Base-by-base conservation (phyloP, 2,329 filamentous ascomycete genomes). In the Geoglossum cookeanum region DNA sequence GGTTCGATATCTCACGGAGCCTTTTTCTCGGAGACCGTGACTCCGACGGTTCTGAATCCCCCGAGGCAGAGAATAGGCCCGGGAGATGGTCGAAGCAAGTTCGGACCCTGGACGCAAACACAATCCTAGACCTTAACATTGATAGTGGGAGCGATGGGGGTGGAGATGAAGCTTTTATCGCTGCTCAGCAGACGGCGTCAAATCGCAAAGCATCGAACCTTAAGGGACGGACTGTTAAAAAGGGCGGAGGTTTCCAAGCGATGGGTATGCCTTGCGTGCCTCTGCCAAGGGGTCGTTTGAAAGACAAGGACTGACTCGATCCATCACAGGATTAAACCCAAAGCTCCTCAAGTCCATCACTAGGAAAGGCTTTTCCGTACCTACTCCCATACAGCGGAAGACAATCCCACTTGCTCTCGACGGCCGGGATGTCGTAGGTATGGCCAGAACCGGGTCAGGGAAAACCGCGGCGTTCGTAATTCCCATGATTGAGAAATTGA, bases 401-500 rank as follows among this genome's bases (percentile, higher is more conserved):
- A 87, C 92, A 1, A 95, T 98, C 53, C 94, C 92, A 3, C 75
- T 97, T 57, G 81, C 98, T 57, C 75, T 97, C 63, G 86, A 94
- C 60, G 80, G 85, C 57, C 87, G 89, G 71, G 92, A 98, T 76
- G 87, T 97, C n/a, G 91, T 98, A 29, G 94, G 90, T 62, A 98
- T 98, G 92, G 92, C 92, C 6, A 79, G 94, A 62, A 98, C 94
- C n/a, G 92, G 92, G 68, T 97, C 90, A 22, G 92, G 92, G 73
- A 98, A 98, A 75, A 98, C 94, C 0, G 92, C 90, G 0, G 92
- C 92, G 27, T 98, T 98, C 69, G 89, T 97, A 30, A 94, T 98
- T 62, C 92, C 92, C 48, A 95, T 98, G 91, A 89, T 98, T 60
- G 88, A 98, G 73, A 86, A 84, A 62, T 74, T 98, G 60, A 94